phyloP scores from a whole-genome alignment of 1,284 basidiomycete species.

The Ganoderma leucocontextum region DNA sequence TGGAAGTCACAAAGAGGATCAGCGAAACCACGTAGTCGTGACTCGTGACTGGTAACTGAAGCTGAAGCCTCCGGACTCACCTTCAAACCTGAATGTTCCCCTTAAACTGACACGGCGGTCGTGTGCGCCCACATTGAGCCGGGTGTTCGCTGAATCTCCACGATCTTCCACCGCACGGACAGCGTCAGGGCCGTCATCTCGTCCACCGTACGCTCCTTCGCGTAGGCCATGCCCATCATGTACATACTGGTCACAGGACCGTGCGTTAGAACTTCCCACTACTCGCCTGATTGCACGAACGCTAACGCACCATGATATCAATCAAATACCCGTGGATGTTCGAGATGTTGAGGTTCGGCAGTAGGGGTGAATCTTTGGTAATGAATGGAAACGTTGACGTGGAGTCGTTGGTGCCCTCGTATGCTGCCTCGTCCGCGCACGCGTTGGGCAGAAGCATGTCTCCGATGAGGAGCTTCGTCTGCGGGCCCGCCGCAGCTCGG shows the following conservation, averaged over 20 bases:
- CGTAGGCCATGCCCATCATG: constrained; percentile 75
- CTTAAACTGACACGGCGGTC: constrained; percentile 57
- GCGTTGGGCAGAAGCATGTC: constrained; percentile 46
- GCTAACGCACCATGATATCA: constrained; percentile 69
- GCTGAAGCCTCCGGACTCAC: background rate
- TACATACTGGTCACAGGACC: constrained; percentile 46
- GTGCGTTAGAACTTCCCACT: too few species aligned
- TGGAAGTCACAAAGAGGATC: background rate
- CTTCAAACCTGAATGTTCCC: too few species aligned
- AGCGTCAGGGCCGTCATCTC: constrained; percentile 60
- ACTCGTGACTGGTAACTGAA: background rate
- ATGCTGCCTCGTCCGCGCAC: constrained; percentile 15
- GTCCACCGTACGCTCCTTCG: constrained; percentile 68
- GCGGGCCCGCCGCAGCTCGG: constrained; percentile 43
- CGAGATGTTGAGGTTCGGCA: constrained; percentile 16
- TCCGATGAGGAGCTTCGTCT: constrained; percentile 70
- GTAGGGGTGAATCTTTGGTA: constrained; percentile 16
- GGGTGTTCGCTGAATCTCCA: constrained; percentile 54
- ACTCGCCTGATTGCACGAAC: constrained; percentile 28
- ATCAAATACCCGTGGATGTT: constrained; percentile 18
- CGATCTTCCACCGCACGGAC: constrained; percentile 71
- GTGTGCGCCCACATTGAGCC: constrained; percentile 42
- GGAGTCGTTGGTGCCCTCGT: constrained; percentile 20
- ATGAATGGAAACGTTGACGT: constrained; percentile 30
- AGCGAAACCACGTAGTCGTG: background rate